phyloP scores from a whole-genome alignment of 2,329 filamentous ascomycete genomes.

The Colletotrichum sp. region DNA sequence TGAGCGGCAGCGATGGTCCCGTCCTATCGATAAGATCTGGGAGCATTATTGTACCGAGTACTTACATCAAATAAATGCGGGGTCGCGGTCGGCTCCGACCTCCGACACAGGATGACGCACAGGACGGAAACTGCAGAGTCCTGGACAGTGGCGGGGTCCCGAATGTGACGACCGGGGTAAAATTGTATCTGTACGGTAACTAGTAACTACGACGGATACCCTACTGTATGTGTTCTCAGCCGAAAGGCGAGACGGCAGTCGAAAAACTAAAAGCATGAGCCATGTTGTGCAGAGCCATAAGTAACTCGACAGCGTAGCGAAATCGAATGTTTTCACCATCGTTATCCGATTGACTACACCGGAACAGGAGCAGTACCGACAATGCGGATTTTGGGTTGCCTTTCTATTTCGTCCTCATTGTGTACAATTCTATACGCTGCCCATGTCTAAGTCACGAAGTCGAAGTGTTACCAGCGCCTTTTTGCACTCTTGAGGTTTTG shows the following conservation, averaged over 20 bases:
- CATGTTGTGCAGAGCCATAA: neutral
- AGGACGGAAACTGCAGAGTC: neutral
- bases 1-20: neutral
- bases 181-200: neutral
- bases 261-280: neutral
- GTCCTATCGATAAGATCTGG: slow-evolving; percentile 1
- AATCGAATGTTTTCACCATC: neutral
- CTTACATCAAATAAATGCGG: neutral
- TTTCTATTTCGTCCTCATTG: neutral
- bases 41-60: neutral
- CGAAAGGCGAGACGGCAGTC: neutral
- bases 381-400: neutral
- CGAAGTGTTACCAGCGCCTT: slow-evolving; percentile 11
- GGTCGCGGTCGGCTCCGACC: slow-evolving; percentile 10
- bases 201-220: neutral
- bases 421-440: neutral
- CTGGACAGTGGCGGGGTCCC: neutral
- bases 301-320: neutral
- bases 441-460: neutral
- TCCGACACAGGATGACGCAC: neutral
- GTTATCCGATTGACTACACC: neutral
- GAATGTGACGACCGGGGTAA: neutral
- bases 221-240: neutral
- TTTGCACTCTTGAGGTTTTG: slow-evolving; percentile 29
- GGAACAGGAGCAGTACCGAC: neutral